Base-by-base conservation (phyloP, 192 early-diverging fungal species). In the Neocallimastix lanati region DNA sequence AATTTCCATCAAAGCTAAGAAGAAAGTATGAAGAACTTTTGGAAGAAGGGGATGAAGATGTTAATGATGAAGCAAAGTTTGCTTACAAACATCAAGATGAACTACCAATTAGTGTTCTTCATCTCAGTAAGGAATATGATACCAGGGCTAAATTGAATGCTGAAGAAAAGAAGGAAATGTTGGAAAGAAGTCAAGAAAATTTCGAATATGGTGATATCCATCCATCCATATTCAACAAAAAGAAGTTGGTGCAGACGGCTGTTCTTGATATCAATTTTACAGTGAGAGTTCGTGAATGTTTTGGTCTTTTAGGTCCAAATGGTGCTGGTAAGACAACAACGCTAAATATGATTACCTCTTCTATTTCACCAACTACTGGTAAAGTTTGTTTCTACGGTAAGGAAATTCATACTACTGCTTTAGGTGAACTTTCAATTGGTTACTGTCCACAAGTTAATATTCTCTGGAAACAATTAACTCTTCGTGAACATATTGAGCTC, bases 361-460 rank as follows among this genome's bases (percentile, higher is more conserved):
- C 50, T 28, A 12, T 81, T 13, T 0, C 18, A 4, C 81, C 81
- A 27, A 28, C 79, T 30, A 29, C 33, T 14, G 81, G 81, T 50
- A 50, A 50, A 18, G 18, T 50, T 50, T 50, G 14, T 2, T 50
- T 50, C 40, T 21, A 21, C 13, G 40, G 40, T 21, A 50, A 50
- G 6, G 40, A 21, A 50, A 25, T 50, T 50, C 40, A 50, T 50
- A 21, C 2, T 4, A 50, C 40, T 50, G 11, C 40, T 21, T 21
- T 50, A 1, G 3, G 11, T 21, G 40, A 50, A 21, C 2, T 50
- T 21, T 50, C 40, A 4, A 83, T 87, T 28, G 85, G 86, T 36
- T 81, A 84, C 27, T 87, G 85, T 79, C 84, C 81, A 29, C 85
- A 87, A 78, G 80, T 81, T 76, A 84, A 87, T 79, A 38, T 87